Base-by-base conservation (phyloP, 2,329 filamentous ascomycete species). In the Penicillium frequentans region DNA sequence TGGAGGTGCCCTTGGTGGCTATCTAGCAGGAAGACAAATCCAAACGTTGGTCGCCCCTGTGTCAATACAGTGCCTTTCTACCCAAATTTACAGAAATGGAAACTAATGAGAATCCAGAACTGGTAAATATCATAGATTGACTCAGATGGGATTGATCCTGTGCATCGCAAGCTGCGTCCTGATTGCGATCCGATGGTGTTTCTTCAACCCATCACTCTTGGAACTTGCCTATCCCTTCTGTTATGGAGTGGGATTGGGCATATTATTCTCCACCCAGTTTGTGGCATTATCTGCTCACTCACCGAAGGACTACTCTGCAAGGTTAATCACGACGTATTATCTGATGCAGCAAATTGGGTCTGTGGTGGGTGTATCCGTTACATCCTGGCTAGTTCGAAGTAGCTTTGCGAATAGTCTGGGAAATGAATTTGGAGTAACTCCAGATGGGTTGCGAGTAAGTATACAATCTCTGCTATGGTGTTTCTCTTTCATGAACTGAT, bases 281-380 rank as follows among this genome's bases (percentile, higher is more conserved):
- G 52, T 54, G 23, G 52, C 31, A 13, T n/a, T 54, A 23, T 48
- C 52, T 11, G 52, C 52, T 23, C 31, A 45, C 14, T 42, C 43
- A 5, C 43, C 43, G 10, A 16, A 39, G 23, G 13, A 42, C 7
- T 42, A 49, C 24, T 16, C 31, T 7, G 44, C 52, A 2, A 43
- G 43, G 26, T 23, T 47, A 10, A 47, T 54, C 44, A 54, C 52
- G 5, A 54, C 52, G 7, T 54, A 54, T 49, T 54, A 54, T 31
- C 31, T 54, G 13, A 27, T 48, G 24, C 52, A 54, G n/a, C 52
- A 54, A 21, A 29, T 54, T 43, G 52, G 52, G 3, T 42, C 35
- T 7, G 45, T 54, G n/a, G 16, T 54, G 31, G 52, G 44, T 21
- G 45, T 48, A 21, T 47, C 52, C 23, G 43, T 48, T 37, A 35